Evolutionary conservation across 441 rosid species (phyloP), one percentile per base, ranked within the genome.

Genomic region (Erodium chrysanthum): DNA sequence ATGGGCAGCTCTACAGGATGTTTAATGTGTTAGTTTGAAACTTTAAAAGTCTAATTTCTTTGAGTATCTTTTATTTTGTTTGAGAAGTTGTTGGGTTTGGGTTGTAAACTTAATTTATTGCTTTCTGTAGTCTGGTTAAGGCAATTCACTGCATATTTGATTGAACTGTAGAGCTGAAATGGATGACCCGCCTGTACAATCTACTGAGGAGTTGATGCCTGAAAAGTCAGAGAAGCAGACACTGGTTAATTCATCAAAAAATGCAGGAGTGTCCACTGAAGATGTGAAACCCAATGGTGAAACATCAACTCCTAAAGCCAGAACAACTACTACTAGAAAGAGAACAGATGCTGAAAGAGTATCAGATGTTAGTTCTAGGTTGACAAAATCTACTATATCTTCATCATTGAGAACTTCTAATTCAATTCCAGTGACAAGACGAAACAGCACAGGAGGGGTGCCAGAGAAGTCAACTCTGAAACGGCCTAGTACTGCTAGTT

Each of bases 391-490:
- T 54, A 74, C 84, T 5, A 70, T 76, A 6, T 74, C 84, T 71
- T 81, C 81, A 63, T 83, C 88, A 10, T 68, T 79, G 63, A 73
- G 84, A 37, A 71, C 71, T 68, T 76, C 84, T 5, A 79, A 72
- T 73, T 80, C 91, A 56, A 83, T 77, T 72, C 87, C 92, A 5
- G 84, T 68, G n/a, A 25, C 80, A 7, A 86, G 97, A 79, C 79
- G 96, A 74, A 91, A 85, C 71, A 94, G 97, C 77, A 91, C 94
- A 7, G 98, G 98, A 59, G 96, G 97, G 64, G 73, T 88, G 74
- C 40, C 84, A 18, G 89, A 83, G 75, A 93, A 93, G 76, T 66
- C 86, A 68, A 65, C 71, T 33, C 25, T 67, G 0, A 77, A 72
- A 64, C 72, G 10, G 68, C 77, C 63, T 18, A 75, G 56, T 66